A percentile compares a stretch with the other conserved stretches of the same genome.
phyloP scores from a whole-genome alignment of 2,329 filamentous ascomycete genomes.

The Fusarium sp. region DNA sequence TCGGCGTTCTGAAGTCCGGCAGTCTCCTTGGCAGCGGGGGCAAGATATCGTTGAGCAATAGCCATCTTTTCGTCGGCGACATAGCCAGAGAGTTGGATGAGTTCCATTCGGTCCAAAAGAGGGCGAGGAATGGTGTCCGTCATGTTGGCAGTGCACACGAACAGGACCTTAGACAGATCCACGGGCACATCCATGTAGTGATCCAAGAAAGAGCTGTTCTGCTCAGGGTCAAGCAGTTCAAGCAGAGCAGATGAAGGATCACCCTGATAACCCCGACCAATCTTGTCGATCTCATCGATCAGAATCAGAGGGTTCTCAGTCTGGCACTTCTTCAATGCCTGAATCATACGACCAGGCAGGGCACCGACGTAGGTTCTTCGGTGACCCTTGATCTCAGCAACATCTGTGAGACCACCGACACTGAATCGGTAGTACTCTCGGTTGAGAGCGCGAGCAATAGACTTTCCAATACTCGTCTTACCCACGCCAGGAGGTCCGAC shows the following conservation, averaged over 20 bases:
- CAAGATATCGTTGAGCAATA: slow-evolving; percentile 92
- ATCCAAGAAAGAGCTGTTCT: slow-evolving; percentile 96
- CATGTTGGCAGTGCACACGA: slow-evolving; percentile 99
- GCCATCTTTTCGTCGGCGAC: slow-evolving; percentile 99
- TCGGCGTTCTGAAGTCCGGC: slow-evolving; percentile 91
- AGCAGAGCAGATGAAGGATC: slow-evolving; percentile 95
- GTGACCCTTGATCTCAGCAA: slow-evolving; percentile 98
- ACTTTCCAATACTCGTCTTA: slow-evolving; percentile 99
- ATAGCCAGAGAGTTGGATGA: slow-evolving; percentile 95
- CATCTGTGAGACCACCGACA: slow-evolving; percentile 95
- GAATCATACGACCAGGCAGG: slow-evolving; percentile 94
- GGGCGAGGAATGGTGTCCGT: slow-evolving; percentile 97
- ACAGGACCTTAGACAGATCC: slow-evolving; percentile 95
- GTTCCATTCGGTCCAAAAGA: slow-evolving; percentile 95
- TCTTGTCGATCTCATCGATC: slow-evolving; percentile 98
- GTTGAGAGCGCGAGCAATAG: slow-evolving; percentile 93
- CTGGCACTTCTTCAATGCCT: slow-evolving; percentile 98
- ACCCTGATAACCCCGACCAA: slow-evolving; percentile 94
- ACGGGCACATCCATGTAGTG: slow-evolving; percentile 99
- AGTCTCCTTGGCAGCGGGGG: slow-evolving; percentile 92
- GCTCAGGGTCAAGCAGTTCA: slow-evolving; percentile 94
- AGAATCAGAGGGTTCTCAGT: slow-evolving; percentile 97
- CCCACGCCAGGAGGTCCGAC: slow-evolving; percentile 97
- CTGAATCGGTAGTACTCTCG: slow-evolving; percentile 98
- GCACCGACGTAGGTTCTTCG: slow-evolving; percentile 96